Evolutionary conservation across 352 stramenopile genomes (phyloP), one percentile per base, ranked within the genome.

Genomic region (Globisporangium radiosum): DNA sequence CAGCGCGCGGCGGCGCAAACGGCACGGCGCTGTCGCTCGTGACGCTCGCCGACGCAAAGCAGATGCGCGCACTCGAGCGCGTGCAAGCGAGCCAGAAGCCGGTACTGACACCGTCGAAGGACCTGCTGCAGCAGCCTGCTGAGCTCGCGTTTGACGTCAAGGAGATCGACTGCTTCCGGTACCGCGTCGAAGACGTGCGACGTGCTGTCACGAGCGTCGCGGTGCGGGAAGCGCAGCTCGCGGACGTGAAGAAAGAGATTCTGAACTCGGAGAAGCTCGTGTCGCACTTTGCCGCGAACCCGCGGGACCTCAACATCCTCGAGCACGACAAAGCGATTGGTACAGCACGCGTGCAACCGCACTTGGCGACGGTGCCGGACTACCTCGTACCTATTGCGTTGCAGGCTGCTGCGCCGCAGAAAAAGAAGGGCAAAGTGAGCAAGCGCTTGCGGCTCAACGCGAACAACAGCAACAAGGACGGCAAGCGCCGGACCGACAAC

Each of bases 81-180:
- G 91, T 99, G 36, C 96, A 99, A 72, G 87, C 88, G 0, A 88
- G 80, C 56, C 96, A 99, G 71, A 90, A 96, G 64, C 78, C 84
- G 25, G 76, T 93, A 14, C 68, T 78, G 38, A 83, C 84, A 39
- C 65, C 83, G 39, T 72, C 82, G n/a, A 87, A 96, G 33, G 85
- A 94, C 33, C 68, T 97, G 54, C 73, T 95, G 19, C 69, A 83
- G 17, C 97, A 99, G 71, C 97, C 97, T 9, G 88, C 91, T 40
- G 88, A 95, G 44, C 79, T 99, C 9, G 86, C 96, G 54, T 99
- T 99, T 64, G 93, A 99, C 70, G 73, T 99, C 42, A 90, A 92
- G 39, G 97, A 99, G 72, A 97, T 99, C 59, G 96, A 99, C 66
- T 96, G 94, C 57, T 99, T 99, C 75, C 86, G 97, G 5, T 99